phyloP scores from a whole-genome alignment of 345 rosid species.

The Lepidium africanum region DNA sequence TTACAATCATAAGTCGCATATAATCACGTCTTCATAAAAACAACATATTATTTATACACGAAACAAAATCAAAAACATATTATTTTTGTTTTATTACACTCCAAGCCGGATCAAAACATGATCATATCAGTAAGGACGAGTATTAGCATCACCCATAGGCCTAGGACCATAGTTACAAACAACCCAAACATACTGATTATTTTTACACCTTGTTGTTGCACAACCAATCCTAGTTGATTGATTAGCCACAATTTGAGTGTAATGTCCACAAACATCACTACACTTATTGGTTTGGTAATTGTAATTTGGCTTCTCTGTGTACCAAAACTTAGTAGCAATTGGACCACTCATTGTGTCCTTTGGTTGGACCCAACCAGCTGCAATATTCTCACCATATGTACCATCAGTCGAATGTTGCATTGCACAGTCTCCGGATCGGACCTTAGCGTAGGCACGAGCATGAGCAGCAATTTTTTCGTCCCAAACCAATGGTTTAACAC shows the following conservation, averaged over 20 bases:
- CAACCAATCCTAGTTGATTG: slow-evolving; percentile 51
- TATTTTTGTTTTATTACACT: not conserved
- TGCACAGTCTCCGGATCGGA: slow-evolving; percentile 22
- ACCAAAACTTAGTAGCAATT: slow-evolving; percentile 40
- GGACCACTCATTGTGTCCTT: slow-evolving; percentile 15
- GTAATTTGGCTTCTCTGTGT: slow-evolving; percentile 36
- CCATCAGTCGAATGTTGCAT: slow-evolving; percentile 32
- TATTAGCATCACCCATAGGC: slow-evolving; percentile 28
- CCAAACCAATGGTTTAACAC: slow-evolving; percentile 37
- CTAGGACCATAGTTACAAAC: slow-evolving; percentile 52
- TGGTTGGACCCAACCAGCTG: slow-evolving; percentile 24
- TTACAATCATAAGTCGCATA: not conserved
- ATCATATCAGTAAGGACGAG: slow-evolving; percentile 18
- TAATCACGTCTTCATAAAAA: not conserved
- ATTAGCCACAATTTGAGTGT: slow-evolving; percentile 69
- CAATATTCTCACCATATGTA: slow-evolving; percentile 44
- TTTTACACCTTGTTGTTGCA: slow-evolving; percentile 44
- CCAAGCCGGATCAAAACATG: not conserved
- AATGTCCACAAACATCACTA: slow-evolving; percentile 43
- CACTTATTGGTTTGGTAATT: slow-evolving; percentile 41
- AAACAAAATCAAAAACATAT: not conserved
- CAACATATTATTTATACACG: not conserved
- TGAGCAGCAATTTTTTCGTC: slow-evolving; percentile 25
- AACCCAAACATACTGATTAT: slow-evolving; percentile 39
- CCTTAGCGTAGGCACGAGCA: slow-evolving; percentile 29